A percentile compares a stretch with the other conserved stretches of the same genome.
phyloP scores from a whole-genome alignment of 164 flowering plant species.

The Kingdonia uniflora region DNA sequence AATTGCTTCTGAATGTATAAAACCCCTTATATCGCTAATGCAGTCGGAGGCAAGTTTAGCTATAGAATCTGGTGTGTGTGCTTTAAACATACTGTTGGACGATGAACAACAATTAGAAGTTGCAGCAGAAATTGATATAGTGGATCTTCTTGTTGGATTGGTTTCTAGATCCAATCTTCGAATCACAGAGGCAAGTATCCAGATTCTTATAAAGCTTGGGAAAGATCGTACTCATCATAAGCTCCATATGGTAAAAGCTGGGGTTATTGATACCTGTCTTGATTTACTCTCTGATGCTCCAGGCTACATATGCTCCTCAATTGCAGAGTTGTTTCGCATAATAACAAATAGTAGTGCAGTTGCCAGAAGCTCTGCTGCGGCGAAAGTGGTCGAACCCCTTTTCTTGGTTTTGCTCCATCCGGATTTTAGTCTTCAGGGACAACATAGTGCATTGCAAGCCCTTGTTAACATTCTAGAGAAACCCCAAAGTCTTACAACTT shows the following conservation, averaged over 20 bases:
- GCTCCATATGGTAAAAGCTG: conserved; percentile 69
- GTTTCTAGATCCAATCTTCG: conserved; percentile 47
- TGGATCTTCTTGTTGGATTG: conserved; percentile 60
- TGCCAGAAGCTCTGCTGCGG: conserved; percentile 61
- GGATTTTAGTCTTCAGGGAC: conserved; percentile 72
- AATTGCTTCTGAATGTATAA: conserved; percentile 48
- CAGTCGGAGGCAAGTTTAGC: conserved; percentile 33
- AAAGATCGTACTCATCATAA: conserved; percentile 66
- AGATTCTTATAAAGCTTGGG: conserved; percentile 66
- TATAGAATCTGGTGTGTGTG: conserved; percentile 58
- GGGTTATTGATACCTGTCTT: conserved; percentile 59
- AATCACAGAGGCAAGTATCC: conserved; percentile 57
- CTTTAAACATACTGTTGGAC: conserved; percentile 64
- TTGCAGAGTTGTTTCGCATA: conserved; percentile 71
- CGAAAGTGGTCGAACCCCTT: conserved; percentile 70
- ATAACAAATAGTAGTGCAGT: conserved; percentile 74
- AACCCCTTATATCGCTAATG: conserved; percentile 58
- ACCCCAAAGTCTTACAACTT: conserved; percentile 63
- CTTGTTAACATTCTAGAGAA: conserved; percentile 82
- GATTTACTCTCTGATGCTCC: conserved; percentile 55
- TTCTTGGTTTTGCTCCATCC: conserved; percentile 52
- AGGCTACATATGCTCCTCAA: conserved; percentile 49
- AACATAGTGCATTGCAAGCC: conserved; percentile 85
- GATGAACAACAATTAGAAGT: conserved; percentile 64
- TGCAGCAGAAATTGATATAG: conserved; percentile 41